phyloP scores from a whole-genome alignment of 257 asterid genomes.

The Primulina tabacum region DNA sequence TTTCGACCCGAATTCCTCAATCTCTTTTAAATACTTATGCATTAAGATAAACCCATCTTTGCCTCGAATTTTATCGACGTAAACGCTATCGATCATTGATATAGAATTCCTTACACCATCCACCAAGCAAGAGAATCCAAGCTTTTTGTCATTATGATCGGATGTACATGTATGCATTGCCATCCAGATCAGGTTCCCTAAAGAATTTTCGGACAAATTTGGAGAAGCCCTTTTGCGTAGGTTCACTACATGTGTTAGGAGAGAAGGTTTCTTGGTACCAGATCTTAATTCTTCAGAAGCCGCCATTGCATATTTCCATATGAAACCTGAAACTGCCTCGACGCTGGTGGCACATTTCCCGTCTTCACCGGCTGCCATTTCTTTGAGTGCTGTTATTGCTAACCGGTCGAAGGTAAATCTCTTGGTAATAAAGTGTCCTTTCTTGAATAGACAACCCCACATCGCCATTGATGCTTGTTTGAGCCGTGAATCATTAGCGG shows the following conservation, averaged over 20 bases:
- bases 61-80: conserved; percentile 40
- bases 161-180: conserved; percentile 17
- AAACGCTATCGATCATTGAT: conserved; percentile 37
- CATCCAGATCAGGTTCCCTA: conserved; percentile 71
- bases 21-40: conserved; percentile 41
- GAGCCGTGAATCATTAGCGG: conserved; percentile 40
- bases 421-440: conserved; percentile 48
- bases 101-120: conserved; percentile 36
- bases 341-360: conserved; percentile 42
- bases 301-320: conserved; percentile 53
- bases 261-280: conserved; percentile 35
- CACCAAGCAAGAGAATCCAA: conserved; percentile 32
- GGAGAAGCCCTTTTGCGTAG: conserved; percentile 53
- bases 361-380: conserved; percentile 19
- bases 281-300: conserved; percentile 27
- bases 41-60: conserved; percentile 40
- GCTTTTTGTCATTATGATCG: background rate
- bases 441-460: conserved; percentile 66
- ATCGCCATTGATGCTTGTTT: conserved; percentile 46
- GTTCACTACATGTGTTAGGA: conserved; percentile 64
- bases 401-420: conserved; percentile 52
- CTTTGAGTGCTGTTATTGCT: conserved; percentile 37
- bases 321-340: conserved; percentile 64
- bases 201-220: conserved; percentile 32
- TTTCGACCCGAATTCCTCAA: conserved; percentile 40